Percentiles rank a stretch among this genome's conserved stretches.
Evolutionary conservation across 2,329 filamentous ascomycete species (phyloP).

Genomic region (Aspergillus candidus): DNA sequence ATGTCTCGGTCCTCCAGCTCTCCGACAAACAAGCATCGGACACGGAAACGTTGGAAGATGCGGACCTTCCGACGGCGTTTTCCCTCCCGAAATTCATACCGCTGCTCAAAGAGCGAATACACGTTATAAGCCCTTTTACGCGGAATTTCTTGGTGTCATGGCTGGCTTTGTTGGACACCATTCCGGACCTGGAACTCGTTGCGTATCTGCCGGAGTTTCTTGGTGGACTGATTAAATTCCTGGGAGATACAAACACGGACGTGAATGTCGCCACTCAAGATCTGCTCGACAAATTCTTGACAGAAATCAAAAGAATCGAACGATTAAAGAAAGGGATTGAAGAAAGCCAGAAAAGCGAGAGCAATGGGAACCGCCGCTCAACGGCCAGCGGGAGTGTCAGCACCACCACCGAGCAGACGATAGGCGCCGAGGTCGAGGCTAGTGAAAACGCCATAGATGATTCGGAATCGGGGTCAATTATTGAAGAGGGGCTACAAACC

Average conservation of each 20-base stretch:
- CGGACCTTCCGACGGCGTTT: constrained; percentile 74
- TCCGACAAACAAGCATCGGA: constrained; percentile 45
- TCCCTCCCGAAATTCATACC: constrained; percentile 88
- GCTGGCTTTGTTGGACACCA: constrained; percentile 91
- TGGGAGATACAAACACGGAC: constrained; percentile 85
- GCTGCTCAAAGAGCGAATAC: constrained; percentile 85
- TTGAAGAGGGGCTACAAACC: constrained; percentile 53
- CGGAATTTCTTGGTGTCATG: constrained; percentile 92
- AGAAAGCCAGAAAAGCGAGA: constrained; percentile 68
- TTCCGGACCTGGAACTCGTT: constrained; percentile 92
- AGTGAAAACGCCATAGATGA: constrained; percentile 53
- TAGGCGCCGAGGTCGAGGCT: constrained; percentile 32
- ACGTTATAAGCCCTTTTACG: constrained; percentile 90
- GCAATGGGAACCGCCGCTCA: constrained; percentile 63
- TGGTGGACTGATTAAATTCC: constrained; percentile 79
- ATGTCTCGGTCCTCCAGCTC: constrained; percentile 78
- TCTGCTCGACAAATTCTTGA: constrained; percentile 81
- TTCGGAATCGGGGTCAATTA: constrained; percentile 39
- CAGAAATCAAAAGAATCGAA: constrained; percentile 90
- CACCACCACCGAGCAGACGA: constrained; percentile 45
- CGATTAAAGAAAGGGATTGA: constrained; percentile 86
- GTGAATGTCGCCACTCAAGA: constrained; percentile 91
- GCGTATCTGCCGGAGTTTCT: constrained; percentile 89
- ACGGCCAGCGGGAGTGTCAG: constrained; percentile 64
- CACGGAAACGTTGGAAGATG: constrained; percentile 32